phyloP scores from a whole-genome alignment of 2,329 filamentous ascomycete genomes.

The Chaetomiaceae sp. region DNA sequence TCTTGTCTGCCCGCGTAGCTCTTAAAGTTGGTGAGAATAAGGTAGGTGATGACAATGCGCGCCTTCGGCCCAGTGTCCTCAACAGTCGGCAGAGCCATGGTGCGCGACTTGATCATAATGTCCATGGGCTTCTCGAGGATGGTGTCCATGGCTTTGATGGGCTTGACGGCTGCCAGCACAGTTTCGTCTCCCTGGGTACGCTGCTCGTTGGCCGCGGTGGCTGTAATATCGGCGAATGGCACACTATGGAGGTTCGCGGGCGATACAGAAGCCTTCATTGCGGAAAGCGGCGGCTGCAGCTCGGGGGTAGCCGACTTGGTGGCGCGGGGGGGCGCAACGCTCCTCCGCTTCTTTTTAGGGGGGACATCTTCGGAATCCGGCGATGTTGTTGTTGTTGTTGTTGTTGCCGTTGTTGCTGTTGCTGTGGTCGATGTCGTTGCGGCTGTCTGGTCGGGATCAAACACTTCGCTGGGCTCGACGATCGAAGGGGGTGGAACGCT shows the following conservation, averaged over 20 bases:
- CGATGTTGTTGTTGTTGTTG: slow-evolving; percentile 6
- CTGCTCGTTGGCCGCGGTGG: slow-evolving; percentile 61
- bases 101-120: slow-evolving; percentile 82
- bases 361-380: slow-evolving; percentile 33
- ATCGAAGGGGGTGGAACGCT: slow-evolving; percentile 34
- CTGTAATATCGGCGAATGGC: slow-evolving; percentile 69
- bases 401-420: slow-evolving; percentile 27
- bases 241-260: slow-evolving; percentile 42
- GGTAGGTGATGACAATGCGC: slow-evolving; percentile 86
- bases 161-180: slow-evolving; percentile 54
- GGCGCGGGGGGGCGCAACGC: slow-evolving; percentile 42
- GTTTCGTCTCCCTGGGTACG: slow-evolving; percentile 45
- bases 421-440: neutral
- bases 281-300: slow-evolving; percentile 38
- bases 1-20: slow-evolving; percentile 94
- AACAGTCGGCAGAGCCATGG: slow-evolving; percentile 60
- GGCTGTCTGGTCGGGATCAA: slow-evolving; percentile 50
- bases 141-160: slow-evolving; percentile 71
- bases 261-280: slow-evolving; percentile 52
- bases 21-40: slow-evolving; percentile 96
- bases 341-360: slow-evolving; percentile 60
- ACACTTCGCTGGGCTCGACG: slow-evolving; percentile 57
- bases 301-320: slow-evolving; percentile 40
- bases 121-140: slow-evolving; percentile 87
- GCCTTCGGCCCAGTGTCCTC: slow-evolving; percentile 75